Conservation (phyloP, 805 yeast species). For the Candida golubevii region DNA sequence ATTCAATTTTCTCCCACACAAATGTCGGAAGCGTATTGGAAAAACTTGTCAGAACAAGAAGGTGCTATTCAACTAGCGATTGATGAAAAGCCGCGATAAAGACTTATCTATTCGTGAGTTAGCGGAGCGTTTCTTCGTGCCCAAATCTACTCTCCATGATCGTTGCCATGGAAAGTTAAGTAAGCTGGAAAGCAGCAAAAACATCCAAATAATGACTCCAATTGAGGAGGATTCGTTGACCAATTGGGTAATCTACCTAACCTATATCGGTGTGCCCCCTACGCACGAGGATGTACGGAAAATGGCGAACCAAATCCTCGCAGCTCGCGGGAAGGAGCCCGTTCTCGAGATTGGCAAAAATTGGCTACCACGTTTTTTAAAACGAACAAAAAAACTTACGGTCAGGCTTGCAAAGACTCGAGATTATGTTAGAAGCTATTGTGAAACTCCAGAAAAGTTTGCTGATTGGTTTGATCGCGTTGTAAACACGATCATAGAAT, state of each 20-base stretch:
- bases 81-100: neutral
- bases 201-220: neutral
- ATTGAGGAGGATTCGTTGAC: neutral
- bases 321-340: neutral
- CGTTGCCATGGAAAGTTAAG: neutral
- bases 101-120: neutral
- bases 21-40: neutral
- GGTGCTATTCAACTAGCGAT: neutral
- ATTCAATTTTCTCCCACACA: neutral
- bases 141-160: neutral
- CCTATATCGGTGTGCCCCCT: neutral
- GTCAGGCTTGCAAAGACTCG: neutral
- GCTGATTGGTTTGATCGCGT: constrained; percentile 1
- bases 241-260: neutral
- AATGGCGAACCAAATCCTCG: neutral
- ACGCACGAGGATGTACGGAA: neutral
- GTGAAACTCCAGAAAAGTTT: constrained; percentile 1
- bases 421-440: neutral
- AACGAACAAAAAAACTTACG: neutral
- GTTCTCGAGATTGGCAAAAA: neutral
- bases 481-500: neutral
- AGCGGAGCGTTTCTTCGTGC: neutral
- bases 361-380: neutral
- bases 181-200: neutral
- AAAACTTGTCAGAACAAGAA: neutral